Percentiles rank a stretch among this genome's conserved stretches.
Conservation (phyloP, 2,329 filamentous ascomycete genomes). For the Fusarium sp. region DNA sequence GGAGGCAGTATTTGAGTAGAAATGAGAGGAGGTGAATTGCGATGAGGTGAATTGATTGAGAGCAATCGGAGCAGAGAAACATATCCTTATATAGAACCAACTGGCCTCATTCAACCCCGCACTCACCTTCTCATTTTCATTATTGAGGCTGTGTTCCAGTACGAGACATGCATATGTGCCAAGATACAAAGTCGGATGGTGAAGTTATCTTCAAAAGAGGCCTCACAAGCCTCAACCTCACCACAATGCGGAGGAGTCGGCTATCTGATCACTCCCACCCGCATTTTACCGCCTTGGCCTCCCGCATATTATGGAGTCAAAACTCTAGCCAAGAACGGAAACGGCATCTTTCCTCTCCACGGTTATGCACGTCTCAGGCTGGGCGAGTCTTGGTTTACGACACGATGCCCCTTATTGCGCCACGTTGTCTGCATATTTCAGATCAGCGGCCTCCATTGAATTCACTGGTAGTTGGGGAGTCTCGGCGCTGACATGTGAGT, state of each 20-base stretch:
- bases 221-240: not conserved
- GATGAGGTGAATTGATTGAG: not conserved
- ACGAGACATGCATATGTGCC: constrained; percentile 16
- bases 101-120: not conserved
- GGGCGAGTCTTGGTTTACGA: constrained; percentile 2
- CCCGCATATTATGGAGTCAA: not conserved
- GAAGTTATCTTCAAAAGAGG: not conserved
- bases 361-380: constrained; percentile 9
- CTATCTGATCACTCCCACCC: not conserved
- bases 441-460: not conserved
- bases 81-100: not conserved
- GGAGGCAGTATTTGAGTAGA: not conserved
- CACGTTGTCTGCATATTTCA: constrained; percentile 3
- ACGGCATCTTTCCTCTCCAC: constrained; percentile 3
- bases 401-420: not conserved
- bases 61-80: accelerated
- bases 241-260: not conserved
- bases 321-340: constrained; percentile 5
- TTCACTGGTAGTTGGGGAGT: not conserved
- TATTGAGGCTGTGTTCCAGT: not conserved
- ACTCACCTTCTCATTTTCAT: not conserved
- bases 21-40: not conserved
- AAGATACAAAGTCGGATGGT: not conserved
- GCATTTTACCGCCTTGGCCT: not conserved
- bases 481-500: constrained; percentile 23